Base-by-base conservation (phyloP, 768 basidiomycete species). In the Tephrocybe sp. region DNA sequence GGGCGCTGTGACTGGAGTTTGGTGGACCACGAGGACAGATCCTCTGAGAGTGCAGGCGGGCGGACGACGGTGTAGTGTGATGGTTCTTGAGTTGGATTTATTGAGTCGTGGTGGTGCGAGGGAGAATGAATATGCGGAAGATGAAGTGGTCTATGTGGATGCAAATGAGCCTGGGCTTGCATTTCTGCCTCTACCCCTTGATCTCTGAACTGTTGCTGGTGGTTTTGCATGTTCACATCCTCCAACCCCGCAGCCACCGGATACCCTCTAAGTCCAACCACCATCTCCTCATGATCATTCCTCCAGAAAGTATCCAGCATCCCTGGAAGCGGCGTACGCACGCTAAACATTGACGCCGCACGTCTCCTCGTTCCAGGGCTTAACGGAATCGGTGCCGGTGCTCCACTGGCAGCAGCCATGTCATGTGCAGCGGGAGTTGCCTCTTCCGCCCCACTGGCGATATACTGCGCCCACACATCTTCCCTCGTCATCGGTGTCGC, bases 331-430 rank as follows among this genome's bases (percentile, higher is more conserved):
- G 50, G 50, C 4, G 50, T 51, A 20, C 19, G 14, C 10, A 36
- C 50, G 14, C 1, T 39, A 20, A 45, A 51, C 50, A 51, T 51
- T 2, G 50, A 51, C n/a, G 50, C 19, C 1, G 50, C 50, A 1
- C 50, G 42, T 2, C 50, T 42, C 8, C 50, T 39, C 17, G 17
- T 36, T 12, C 13, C 14, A 14, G 13, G 35, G 35, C 35, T 17
- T 12, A 14, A 3, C 14, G 35, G 17, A 4, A 17, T 36, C 13
- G 35, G 9, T 8, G 33, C 8, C 8, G 33, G 33, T 8, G 33
- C 9, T 8, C 9, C 9, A 34, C 33, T 34, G 33, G 35, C 35
- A 36, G 35, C 16, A 16, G 35, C 12, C n/a, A n/a, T n/a, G n/a
- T n/a, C n/a, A n/a, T n/a, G n/a, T n/a, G n/a, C n/a, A n/a, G n/a